Base-by-base conservation (phyloP, 306 rosid species). In the Astragalus membranaceus region DNA sequence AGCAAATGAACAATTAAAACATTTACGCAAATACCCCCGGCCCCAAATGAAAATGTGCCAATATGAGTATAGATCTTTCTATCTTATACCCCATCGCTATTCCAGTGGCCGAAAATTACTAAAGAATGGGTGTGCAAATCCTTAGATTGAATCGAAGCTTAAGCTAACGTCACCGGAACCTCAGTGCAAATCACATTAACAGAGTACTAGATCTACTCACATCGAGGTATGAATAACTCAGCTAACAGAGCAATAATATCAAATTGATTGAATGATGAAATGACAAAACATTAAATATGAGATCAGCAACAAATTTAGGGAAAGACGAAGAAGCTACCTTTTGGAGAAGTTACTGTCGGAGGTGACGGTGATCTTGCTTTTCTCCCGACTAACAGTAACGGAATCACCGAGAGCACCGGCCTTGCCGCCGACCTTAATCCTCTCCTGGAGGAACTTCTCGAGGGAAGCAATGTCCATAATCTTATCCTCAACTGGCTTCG, bases 381-480 rank as follows among this genome's bases (percentile, higher is more conserved):
- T 89, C 5, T 92, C 95, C 7, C 96, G 86, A 14, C 87, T 61
- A 23, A 92, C 89, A 1, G 86, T 73, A 62, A 89, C 91, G 7
- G 86, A 58, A 46, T 92, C 96, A 15, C 98, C 96, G 52, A 89
- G 95, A 1, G 96, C 98, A 51, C 98, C 96, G 8, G 98, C 97
- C 79, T 93, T 93, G 52, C 98, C 97, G 3, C 97, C 98, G 2
- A 93, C 98, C 76, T 93, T 93, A 81, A 93, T 90, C 77, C 98
- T 84, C 79, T 90, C 98, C 76, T 88, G 97, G 39, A 93, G 96
- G 57, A 93, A 93, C 87, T 93, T 90, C 86, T 93, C 97, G 0
- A 93, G 86, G 0, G 98, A 90, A 35, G 97, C 97, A 71, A 93
- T 86, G 67, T 93, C 98, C 98, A 93, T 93, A 53, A 93, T 93